Evolutionary conservation across 441 rosid species (phyloP), one percentile per base, ranked within the genome.

Genomic region (Syzygium syzygioides): DNA sequence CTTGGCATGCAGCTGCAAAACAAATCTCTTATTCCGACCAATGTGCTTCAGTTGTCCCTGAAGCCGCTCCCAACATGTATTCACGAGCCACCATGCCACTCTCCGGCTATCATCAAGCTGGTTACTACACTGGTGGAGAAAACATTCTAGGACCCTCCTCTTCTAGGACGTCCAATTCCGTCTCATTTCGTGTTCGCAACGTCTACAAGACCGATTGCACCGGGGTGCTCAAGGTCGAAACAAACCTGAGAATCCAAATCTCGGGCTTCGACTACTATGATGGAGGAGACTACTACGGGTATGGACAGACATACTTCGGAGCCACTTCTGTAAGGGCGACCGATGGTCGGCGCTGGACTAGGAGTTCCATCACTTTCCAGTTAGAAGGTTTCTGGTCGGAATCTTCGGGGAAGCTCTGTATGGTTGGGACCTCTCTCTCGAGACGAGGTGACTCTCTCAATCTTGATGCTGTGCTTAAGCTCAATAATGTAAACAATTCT

Each of bases 381-480:
- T 88, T 93, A 6, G 87, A 83, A 4, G 95, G 95, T 68, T 91
- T 90, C 87, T 92, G 93, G 94, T 94, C 94, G 7, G 89, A 88
- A 59, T 85, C 90, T 86, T 91, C 93, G 3, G 92, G 91, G 85
- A 85, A 88, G 52, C 93, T 94, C 86, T 94, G 94, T 84, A 90
- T 90, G 94, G 89, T 92, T 34, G 89, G 91, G n/a, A 62, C 62
- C n/a, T 71, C 48, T 59, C 64, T 79, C 85, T 28, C 76, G 7
- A 60, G 30, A 25, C 41, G 80, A 55, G 86, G 87, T 71, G 85
- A 86, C 89, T 85, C 92, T 85, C 91, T 41, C 41, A 91, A 85
- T 85, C 86, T 34, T 48, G 37, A 86, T 10, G 93, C 87, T 55
- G 89, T 92, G 79, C 92, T 94, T 25, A 92, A 91, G 90, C 90